Evolutionary conservation across 2,329 filamentous ascomycete species (phyloP).

Genomic region (Fusarium sp.): DNA sequence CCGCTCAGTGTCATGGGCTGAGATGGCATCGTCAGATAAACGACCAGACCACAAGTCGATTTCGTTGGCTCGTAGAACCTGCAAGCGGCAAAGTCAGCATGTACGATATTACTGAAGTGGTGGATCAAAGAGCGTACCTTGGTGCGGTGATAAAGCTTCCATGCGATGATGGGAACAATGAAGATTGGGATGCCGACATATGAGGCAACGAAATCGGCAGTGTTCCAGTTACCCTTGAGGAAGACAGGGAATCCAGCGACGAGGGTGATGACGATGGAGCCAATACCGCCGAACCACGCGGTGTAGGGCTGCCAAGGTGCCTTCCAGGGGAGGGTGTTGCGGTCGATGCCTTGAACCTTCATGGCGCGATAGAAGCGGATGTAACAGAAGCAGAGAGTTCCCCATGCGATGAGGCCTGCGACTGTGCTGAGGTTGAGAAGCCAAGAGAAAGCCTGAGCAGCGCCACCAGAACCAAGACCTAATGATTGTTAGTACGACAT

Average conservation of each 20-base stretch:
- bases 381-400: constrained; percentile 67
- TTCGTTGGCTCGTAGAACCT: constrained; percentile 54
- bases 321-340: constrained; percentile 62
- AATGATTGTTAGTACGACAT: not conserved
- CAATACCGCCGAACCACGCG: constrained; percentile 66
- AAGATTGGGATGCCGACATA: constrained; percentile 74
- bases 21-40: constrained; percentile 9
- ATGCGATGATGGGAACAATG: constrained; percentile 66
- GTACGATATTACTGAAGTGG: too few species aligned
- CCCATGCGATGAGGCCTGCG: constrained; percentile 69
- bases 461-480: constrained; percentile 53
- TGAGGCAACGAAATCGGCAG: constrained; percentile 69
- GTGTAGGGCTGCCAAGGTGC: constrained; percentile 70
- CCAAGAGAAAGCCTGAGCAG: constrained; percentile 74
- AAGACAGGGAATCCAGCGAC: constrained; percentile 83
- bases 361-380: constrained; percentile 62
- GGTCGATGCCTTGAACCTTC: constrained; percentile 63
- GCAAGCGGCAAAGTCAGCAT: not conserved
- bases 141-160: constrained; percentile 57
- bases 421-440: constrained; percentile 76
- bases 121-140: constrained; percentile 14
- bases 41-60: constrained; percentile 58
- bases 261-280: constrained; percentile 70
- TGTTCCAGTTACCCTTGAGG: constrained; percentile 71
- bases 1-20: not conserved